Base-by-base conservation (phyloP, 2,329 filamentous ascomycete genomes). In the Microthyrium microscopicum region DNA sequence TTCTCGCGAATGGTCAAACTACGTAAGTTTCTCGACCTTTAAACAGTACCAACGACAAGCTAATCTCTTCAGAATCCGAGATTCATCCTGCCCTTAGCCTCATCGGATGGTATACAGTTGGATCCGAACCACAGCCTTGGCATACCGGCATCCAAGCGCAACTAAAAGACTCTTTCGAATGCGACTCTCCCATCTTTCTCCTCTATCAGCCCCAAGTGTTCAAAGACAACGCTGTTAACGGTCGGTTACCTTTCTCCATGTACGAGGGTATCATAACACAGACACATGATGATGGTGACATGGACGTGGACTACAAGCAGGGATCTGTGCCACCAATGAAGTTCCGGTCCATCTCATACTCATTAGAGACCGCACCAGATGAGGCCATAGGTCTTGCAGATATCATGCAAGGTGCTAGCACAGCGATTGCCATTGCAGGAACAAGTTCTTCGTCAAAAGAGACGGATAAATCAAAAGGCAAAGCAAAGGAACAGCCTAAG, bases 311-410 rank as follows among this genome's bases (percentile, higher is more conserved):
- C 41, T 78, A 82, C 41, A 62, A 61, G 52, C 66, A 37, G n/a
- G n/a, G n/a, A n/a, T n/a, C n/a, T n/a, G 25, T 30, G 35, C 22
- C 27, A 22, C 17, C 50, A 55, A 35, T 89, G 39, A 77, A 71
- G 46, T 95, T 95, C 55, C 71, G 77, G 39, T 78, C 91, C 49
- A 57, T 95, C 7, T 72, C 77, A 2, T 95, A 89, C 53, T 77
- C 77, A 1, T 75, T 95, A 2, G 89, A 95, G 57, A 93, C 85
- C 0, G 83, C 82, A 7, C 85, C 95, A 53, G 85, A 85, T 1
- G 89, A 98, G 55, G 94, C 94, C 84, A 95, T 98, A 43, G 80
- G 81, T 44, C 81, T 98, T 47, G 84, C 94, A 54, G 92, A 85
- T 43, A 78, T 98, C 15, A 85, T 87, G 1, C 75, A 77, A 33